Percentiles rank a stretch among this genome's conserved stretches.
phyloP scores from a whole-genome alignment of 768 basidiomycete genomes.

The Tylopilus balloui region DNA sequence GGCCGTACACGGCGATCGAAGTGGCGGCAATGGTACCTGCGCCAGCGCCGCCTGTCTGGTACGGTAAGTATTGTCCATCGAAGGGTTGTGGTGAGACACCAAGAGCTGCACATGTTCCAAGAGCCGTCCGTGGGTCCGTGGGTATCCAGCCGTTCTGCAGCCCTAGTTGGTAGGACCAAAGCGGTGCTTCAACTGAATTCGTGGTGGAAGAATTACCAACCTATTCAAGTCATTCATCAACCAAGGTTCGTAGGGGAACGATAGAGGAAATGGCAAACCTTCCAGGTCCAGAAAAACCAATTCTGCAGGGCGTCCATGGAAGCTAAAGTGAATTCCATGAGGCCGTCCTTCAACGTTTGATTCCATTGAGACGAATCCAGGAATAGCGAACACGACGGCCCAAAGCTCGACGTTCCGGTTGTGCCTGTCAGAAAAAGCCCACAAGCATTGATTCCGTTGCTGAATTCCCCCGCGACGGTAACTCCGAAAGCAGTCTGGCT shows the following conservation, averaged over 20 bases:
- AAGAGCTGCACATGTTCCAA: conserved; percentile 61
- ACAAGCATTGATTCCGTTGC: conserved; percentile 62
- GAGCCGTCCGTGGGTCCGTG: conserved; percentile 57
- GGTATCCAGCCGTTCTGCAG: conserved; percentile 79
- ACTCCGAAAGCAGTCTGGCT: conserved; percentile 61
- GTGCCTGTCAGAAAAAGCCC: conserved; percentile 46
- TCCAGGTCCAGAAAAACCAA: conserved; percentile 82
- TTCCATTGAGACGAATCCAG: conserved; percentile 51
- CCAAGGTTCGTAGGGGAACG: not conserved
- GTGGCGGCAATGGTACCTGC: conserved; percentile 44
- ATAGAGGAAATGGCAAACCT: conserved; percentile 33
- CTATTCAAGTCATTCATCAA: conserved; percentile 20
- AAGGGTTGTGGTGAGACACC: conserved; percentile 44
- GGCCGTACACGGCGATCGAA: conserved; percentile 38
- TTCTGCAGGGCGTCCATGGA: conserved; percentile 66
- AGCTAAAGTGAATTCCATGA: conserved; percentile 48
- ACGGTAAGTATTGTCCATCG: conserved; percentile 50
- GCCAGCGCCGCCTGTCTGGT: conserved; percentile 66
- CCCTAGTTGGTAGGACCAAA: conserved; percentile 70
- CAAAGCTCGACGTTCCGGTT: conserved; percentile 24
- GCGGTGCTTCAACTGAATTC: conserved; percentile 46
- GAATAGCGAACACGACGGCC: conserved; percentile 40
- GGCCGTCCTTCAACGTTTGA: conserved; percentile 45
- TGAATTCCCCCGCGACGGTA: conserved; percentile 73
- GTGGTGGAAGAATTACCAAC: conserved; percentile 55